Evolutionary conservation across 495 filamentous ascomycete genomes (phyloP).

Genomic region (Arthonia radiata): DNA sequence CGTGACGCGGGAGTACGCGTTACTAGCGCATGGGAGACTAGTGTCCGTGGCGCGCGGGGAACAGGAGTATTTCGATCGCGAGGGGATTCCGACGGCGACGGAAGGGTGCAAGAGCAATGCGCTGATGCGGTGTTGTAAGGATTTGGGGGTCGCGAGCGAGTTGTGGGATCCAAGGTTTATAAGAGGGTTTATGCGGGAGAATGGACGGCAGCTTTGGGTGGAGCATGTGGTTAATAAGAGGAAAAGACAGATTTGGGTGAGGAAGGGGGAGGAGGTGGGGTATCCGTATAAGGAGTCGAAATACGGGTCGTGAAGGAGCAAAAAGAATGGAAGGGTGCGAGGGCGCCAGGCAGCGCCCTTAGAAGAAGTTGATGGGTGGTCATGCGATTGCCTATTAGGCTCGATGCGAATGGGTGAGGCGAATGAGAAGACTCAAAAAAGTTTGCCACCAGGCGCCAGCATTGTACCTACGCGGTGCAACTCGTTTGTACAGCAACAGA

Average conservation of each 20-base stretch:
- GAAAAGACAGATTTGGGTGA: slow-evolving; percentile 63
- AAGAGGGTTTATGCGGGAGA: slow-evolving; percentile 35
- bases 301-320: slow-evolving; percentile 10
- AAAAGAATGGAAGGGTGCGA: too few relatives aligned
- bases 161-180: slow-evolving; percentile 94
- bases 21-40: slow-evolving; percentile 74
- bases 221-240: slow-evolving; percentile 69
- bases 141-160: slow-evolving; percentile 82
- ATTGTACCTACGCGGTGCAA: too few relatives aligned
- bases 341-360: too few relatives aligned
- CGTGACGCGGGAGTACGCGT: slow-evolving; percentile 85
- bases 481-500: too few relatives aligned
- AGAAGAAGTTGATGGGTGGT: too few relatives aligned
- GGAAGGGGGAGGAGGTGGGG: slow-evolving; percentile 55
- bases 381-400: too few relatives aligned
- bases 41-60: slow-evolving; percentile 85
- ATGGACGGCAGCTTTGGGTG: slow-evolving; percentile 54
- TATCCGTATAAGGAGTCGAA: slow-evolving; percentile 61
- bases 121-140: slow-evolving; percentile 90
- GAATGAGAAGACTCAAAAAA: too few relatives aligned
- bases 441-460: too few relatives aligned
- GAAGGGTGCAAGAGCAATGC: slow-evolving; percentile 96
- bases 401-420: too few relatives aligned
- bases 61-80: slow-evolving; percentile 77
- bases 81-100: slow-evolving; percentile 86